These are phyloP conservation scores for Elaeagnus macrophylla DNA, from an alignment of 306 rosid species.

Conservation along the genomic window DNA sequence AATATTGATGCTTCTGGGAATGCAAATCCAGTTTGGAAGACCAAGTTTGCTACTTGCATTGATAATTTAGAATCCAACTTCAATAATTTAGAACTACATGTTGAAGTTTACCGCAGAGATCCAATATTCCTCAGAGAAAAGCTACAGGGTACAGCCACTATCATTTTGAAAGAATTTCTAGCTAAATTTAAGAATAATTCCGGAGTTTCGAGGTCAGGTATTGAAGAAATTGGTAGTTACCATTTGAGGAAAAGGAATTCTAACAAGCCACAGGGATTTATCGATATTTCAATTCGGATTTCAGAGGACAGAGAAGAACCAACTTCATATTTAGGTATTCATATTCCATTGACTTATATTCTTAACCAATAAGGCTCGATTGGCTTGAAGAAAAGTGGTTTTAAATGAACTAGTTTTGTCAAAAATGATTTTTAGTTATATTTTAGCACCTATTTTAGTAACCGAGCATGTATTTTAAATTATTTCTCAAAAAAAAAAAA, in stretches of 20 bases:
- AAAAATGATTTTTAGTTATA: no score
- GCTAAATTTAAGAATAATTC: slow-evolving; percentile 40
- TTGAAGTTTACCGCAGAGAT: slow-evolving; percentile 67
- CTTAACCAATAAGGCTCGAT: not conserved
- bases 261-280: slow-evolving; percentile 57
- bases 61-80: slow-evolving; percentile 35
- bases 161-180: slow-evolving; percentile 53
- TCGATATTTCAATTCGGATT: slow-evolving; percentile 52
- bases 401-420: no score
- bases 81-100: slow-evolving; percentile 44
- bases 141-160: slow-evolving; percentile 58
- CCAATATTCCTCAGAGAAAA: slow-evolving; percentile 62
- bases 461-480: no score
- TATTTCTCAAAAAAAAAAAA: no score
- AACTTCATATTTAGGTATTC: slow-evolving; percentile 37
- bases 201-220: slow-evolving; percentile 31
- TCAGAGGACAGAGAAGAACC: slow-evolving; percentile 44
- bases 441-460: no score
- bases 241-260: slow-evolving; percentile 51
- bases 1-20: slow-evolving; percentile 62
- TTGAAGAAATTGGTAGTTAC: slow-evolving; percentile 61
- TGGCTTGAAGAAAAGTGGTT: no score
- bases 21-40: slow-evolving; percentile 73
- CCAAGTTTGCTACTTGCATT: slow-evolving; percentile 52
- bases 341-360: slow-evolving; percentile 4